Evolutionary conservation across 225 moss, liverwort and hornwort genomes (phyloP).

Genomic region (Polytrichum commune): DNA sequence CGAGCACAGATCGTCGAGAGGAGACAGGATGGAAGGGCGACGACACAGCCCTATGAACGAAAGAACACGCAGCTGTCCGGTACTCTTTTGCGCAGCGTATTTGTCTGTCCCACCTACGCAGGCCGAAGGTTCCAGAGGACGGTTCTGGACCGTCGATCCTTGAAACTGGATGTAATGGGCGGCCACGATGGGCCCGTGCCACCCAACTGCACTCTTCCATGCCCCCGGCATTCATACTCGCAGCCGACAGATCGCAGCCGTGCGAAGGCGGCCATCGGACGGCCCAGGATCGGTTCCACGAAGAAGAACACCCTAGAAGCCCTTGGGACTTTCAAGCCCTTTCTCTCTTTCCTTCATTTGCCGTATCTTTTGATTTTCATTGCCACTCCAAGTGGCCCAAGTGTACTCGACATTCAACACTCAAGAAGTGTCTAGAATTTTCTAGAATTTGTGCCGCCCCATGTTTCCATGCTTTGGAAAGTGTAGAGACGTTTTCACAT

Average conservation of each 20-base stretch:
- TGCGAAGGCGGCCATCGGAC: not conserved
- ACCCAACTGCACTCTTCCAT: slow-evolving; percentile 7
- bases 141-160: slow-evolving; percentile 12
- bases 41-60: not conserved
- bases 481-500: too few species aligned
- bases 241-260: slow-evolving; percentile 7
- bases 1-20: too few species aligned
- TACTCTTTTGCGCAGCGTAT: not conserved
- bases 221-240: not conserved
- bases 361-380: too few species aligned
- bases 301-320: slow-evolving; percentile 29
- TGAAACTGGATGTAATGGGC: slow-evolving; percentile 13
- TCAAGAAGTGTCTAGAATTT: too few species aligned
- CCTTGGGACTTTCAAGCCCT: not conserved
- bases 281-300: not conserved
- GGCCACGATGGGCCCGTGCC: slow-evolving; percentile 15
- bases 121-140: slow-evolving; percentile 20
- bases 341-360: not conserved
- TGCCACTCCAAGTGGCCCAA: too few species aligned
- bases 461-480: too few species aligned
- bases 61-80: not conserved
- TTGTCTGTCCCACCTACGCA: slow-evolving; percentile 3
- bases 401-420: not conserved
- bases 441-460: too few species aligned
- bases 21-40: not conserved